These are phyloP conservation scores for Pseudogymnoascus sp. DNA, from an alignment of 2,329 filamentous ascomycete species.

Conservation along the genomic window DNA sequence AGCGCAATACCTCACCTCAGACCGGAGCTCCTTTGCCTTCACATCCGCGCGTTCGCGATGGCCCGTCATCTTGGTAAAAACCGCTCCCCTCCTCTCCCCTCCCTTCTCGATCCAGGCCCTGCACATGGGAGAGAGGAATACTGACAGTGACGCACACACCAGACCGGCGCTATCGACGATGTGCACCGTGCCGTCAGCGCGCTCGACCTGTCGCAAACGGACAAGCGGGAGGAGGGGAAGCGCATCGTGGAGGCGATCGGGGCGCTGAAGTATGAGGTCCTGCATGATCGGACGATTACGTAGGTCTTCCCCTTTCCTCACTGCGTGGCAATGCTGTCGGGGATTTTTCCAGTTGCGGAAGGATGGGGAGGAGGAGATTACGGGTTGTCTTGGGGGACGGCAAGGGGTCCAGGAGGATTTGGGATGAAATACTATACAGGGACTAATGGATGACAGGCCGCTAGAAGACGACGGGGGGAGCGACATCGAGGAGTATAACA, in stretches of 20 bases:
- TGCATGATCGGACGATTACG: constrained; percentile 77
- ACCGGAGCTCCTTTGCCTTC: constrained; percentile 80
- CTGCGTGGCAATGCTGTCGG: neutral
- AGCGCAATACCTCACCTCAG: constrained; percentile 73
- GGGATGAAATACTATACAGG: neutral
- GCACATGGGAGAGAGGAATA: neutral
- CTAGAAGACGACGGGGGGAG: constrained; percentile 27
- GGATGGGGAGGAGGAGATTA: neutral
- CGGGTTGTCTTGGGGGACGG: neutral
- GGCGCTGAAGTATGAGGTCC: constrained; percentile 85
- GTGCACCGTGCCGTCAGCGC: constrained; percentile 66
- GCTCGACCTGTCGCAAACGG: constrained; percentile 44
- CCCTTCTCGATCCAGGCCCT: neutral
- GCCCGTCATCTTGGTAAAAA: constrained; percentile 78
- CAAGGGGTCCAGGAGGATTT: neutral
- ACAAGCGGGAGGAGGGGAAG: constrained; percentile 74
- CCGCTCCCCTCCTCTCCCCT: neutral
- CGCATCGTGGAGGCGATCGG: constrained; percentile 71
- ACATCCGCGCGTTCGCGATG: constrained; percentile 79
- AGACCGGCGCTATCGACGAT: constrained; percentile 93
- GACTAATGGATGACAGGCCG: constrained; percentile 19
- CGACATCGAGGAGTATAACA: constrained; percentile 73
- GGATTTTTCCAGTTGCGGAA: neutral
- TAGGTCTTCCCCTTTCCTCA: constrained; percentile 36
- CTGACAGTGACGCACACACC: constrained; percentile 18